These are phyloP conservation scores for Pyrus bretschneideri DNA, from an alignment of 306 rosid genomes.

Conservation along the genomic window DNA sequence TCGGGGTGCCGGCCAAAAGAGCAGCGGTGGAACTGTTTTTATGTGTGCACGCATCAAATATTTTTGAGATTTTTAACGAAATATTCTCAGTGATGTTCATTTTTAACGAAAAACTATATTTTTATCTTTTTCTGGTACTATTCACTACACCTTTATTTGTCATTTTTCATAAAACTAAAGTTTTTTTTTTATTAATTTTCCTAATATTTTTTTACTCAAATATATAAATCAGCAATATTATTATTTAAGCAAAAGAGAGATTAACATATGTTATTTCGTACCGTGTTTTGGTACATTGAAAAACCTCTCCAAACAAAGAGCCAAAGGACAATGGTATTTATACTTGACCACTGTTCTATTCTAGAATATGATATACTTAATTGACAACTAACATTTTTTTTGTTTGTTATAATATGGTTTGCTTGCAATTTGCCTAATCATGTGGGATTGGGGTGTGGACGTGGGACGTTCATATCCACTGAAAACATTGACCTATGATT, in stretches of 20 bases:
- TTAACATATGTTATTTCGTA: no score
- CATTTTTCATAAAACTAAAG: no score
- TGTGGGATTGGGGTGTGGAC: not conserved
- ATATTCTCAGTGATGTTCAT: fast-evolving
- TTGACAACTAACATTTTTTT: not conserved
- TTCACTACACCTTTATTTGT: no score
- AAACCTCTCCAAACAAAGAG: not conserved
- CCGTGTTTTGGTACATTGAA: no score
- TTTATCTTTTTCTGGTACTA: no score
- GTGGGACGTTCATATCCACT: not conserved
- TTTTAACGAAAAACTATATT: no score
- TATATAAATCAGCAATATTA: not conserved
- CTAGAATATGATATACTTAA: no score
- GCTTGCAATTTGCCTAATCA: not conserved
- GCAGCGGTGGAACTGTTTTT: no score
- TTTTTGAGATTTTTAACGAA: no score
- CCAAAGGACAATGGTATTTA: not conserved
- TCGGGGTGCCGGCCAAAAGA: no score
- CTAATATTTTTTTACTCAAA: constrained; percentile 11
- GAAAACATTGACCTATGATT: not conserved
- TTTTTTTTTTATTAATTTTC: no score
- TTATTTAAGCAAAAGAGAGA: not conserved
- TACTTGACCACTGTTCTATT: not conserved
- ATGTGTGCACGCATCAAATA: constrained; percentile 40
- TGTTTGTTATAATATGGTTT: not conserved